Evolutionary conservation across 1,139 yeast species (phyloP), one percentile per base, ranked within the genome.

Genomic region (Waltiozyma sp.): DNA sequence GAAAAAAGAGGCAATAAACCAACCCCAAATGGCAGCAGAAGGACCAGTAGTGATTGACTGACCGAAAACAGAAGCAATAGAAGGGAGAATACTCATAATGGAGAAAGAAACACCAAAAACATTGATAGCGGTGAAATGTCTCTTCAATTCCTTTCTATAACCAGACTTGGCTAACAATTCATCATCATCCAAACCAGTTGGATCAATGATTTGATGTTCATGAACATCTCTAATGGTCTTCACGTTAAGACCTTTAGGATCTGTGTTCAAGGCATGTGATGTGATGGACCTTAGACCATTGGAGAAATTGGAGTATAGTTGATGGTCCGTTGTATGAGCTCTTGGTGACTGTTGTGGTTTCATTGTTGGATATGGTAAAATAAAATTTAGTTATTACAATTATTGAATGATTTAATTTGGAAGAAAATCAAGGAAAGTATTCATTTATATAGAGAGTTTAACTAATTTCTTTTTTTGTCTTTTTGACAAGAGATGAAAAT

Each of bases 81-180:
- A 68, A 6, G 77, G 75, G 19, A 72, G 59, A 14, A 42, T 72
- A 56, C 21, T 74, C 75, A 72, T 72, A 49, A 72, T 72, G 39
- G 73, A 66, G 54, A 70, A 72, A 3, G 77, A 74, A 41, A 72
- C 72, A 41, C 62, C 75, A 52, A 72, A 69, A 42, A 70, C 73
- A 48, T 72, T 75, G 19, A 70, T 42, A 13, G 72, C 66, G 4
- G 70, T 60, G 53, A 69, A 72, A 37, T 65, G 65, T 52, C 77
- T 60, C 46, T 59, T 60, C 48, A 72, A 58, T 49, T 72, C 77
- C 41, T 70, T 72, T 54, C 70, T 70, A 53, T 72, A 71, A 8
- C 77, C 76, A 45, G 74, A 70, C 46, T 73, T 72, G 21, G 75
- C 75, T 44, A 74, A 61, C 37, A 74, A 61, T 38, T 71, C 75